Percentiles rank a stretch among this genome's conserved stretches.
These are phyloP conservation scores for Keithomyces neogunnii DNA, from an alignment of 2,329 filamentous ascomycete species.

Conservation along the genomic window DNA sequence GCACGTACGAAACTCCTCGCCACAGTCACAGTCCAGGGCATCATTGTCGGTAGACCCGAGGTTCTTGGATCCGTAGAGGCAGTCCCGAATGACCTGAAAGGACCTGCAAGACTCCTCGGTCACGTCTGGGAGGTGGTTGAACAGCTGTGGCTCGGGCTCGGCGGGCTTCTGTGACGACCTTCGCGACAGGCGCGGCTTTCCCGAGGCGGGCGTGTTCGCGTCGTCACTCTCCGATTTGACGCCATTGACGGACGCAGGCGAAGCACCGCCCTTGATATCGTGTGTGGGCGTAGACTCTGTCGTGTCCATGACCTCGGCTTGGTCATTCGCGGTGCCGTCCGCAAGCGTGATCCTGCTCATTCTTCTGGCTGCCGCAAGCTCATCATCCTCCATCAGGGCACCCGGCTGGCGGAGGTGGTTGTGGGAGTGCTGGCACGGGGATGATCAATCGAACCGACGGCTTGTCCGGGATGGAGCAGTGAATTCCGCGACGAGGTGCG, in stretches of 20 bases:
- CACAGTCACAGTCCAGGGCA: conserved; percentile 87
- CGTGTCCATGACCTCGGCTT: conserved; percentile 31
- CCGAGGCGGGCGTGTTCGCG: conserved; percentile 38
- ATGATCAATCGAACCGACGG: not conserved
- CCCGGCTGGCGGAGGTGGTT: not conserved
- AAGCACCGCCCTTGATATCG: conserved; percentile 19
- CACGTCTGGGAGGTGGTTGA: conserved; percentile 66
- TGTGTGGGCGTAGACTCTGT: conserved; percentile 30
- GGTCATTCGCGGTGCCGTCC: conserved; percentile 27
- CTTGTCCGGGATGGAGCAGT: not conserved
- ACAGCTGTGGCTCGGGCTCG: conserved; percentile 56
- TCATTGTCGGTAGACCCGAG: conserved; percentile 88
- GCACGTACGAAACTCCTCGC: conserved; percentile 85
- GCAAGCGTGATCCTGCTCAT: conserved; percentile 39
- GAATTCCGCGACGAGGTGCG: not conserved
- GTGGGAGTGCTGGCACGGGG: not conserved
- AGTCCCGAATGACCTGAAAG: conserved; percentile 77
- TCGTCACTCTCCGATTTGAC: conserved; percentile 31
- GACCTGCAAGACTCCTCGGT: conserved; percentile 65
- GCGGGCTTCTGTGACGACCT: conserved; percentile 61
- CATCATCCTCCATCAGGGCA: conserved; percentile 32
- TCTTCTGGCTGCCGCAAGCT: conserved; percentile 25
- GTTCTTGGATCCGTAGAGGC: conserved; percentile 84
- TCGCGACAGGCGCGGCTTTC: conserved; percentile 60
- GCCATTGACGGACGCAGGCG: conserved; percentile 36